Evolutionary conservation across 371 early-diverging fungal genomes (phyloP), one percentile per base, ranked within the genome.

Genomic region (Coemansia sp.): DNA sequence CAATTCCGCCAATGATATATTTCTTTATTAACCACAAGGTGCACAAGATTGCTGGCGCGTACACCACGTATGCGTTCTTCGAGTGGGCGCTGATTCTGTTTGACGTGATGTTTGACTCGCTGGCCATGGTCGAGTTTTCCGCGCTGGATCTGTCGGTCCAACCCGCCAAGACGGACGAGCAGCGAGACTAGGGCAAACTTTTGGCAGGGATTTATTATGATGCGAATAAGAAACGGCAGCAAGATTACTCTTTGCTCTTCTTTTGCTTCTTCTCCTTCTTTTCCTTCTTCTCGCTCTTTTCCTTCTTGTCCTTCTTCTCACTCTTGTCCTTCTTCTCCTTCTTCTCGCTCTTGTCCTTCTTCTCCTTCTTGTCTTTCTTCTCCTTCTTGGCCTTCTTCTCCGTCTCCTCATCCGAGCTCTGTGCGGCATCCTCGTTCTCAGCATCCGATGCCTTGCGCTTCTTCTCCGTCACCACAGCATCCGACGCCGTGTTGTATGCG

Each of bases 41-140:
- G 5, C 83, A 90, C 62, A 71, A 65, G 49, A 80, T 90, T 39
- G 83, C 89, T 48, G 91, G 89, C 81, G 92, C 91, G 10, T 90
- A 92, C 64, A 88, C 90, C 7, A 84, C 81, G 30, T 92, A 92
- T 65, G 89, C 91, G 36, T 88, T 89, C 79, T 90, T 89, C 69
- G 92, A 92, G 67, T 92, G 91, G 92, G 83, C 87, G 11, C 76
- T 92, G 39, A 90, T 92, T 53, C 42, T 88, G 9, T 87, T 89
- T 58, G 92, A 92, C 66, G 85, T 92, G 30, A 84, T 87, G 56
- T 92, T 87, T 67, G 92, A 92, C 68, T 87, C 88, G 40, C 85
- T 88, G 10, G 81, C 86, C 34, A 83, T 84, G 54, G 79, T 83
- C 54, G 90, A 90, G 77, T 90, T 90, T 70, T 49, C 67, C 54